Evolutionary conservation across 2,329 filamentous ascomycete species (phyloP).

Genomic region (Trichoderma brevicompactum): DNA sequence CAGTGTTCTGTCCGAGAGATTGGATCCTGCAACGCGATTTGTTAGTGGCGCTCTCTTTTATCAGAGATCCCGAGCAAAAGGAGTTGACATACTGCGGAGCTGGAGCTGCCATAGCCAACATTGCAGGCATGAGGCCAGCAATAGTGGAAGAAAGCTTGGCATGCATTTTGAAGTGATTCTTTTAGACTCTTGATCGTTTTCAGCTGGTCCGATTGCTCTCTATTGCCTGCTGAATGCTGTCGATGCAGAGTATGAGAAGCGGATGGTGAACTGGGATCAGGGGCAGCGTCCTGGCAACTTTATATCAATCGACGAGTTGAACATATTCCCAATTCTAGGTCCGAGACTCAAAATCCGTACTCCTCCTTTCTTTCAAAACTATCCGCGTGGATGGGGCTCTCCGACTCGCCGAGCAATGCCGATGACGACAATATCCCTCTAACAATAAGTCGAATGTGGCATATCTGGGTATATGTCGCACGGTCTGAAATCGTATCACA

Average conservation of each 20-base stretch:
- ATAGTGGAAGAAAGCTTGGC: constrained; percentile 21
- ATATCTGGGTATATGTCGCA: background rate
- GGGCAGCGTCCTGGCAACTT: background rate
- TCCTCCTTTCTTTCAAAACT: background rate
- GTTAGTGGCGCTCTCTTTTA: background rate
- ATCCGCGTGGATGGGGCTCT: background rate
- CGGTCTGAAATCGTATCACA: background rate
- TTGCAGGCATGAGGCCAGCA: constrained; percentile 23
- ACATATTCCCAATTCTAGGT: background rate
- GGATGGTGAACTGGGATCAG: background rate
- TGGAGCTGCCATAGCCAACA: constrained; percentile 22
- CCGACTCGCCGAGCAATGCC: constrained; percentile 20
- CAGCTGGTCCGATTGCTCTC: background rate
- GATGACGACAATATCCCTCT: background rate
- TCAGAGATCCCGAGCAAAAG: background rate
- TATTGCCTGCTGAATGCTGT: background rate
- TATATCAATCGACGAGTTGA: background rate
- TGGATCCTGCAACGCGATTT: constrained; percentile 37
- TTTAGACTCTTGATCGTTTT: background rate
- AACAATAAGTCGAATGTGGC: background rate
- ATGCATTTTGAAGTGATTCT: constrained; percentile 10
- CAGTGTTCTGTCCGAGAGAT: constrained; percentile 49
- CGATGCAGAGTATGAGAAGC: constrained; percentile 7
- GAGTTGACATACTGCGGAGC: constrained; percentile 21
- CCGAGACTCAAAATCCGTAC: constrained; percentile 5